Conservation (phyloP, 192 early-diverging fungal species). For the Spizellomyces sp. region DNA sequence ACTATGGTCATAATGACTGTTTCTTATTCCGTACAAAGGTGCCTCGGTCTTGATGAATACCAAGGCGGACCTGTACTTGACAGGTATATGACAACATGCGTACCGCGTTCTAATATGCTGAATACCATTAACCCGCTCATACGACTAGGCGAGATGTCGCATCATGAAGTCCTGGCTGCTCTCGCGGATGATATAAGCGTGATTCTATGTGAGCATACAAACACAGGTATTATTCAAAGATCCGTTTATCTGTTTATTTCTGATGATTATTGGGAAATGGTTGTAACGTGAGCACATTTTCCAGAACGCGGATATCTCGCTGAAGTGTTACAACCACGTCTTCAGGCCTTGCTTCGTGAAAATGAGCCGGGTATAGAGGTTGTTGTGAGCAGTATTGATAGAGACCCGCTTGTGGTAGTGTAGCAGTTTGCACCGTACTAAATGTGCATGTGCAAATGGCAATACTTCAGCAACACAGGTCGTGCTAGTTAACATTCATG, state of each 20-base stretch:
- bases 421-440: neutral
- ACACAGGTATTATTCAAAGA: constrained; percentile 50
- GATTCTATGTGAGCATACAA: constrained; percentile 89
- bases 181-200: constrained; percentile 63
- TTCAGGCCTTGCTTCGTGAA: constrained; percentile 57
- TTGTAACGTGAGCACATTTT: neutral
- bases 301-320: constrained; percentile 80
- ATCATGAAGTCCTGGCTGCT: constrained; percentile 91
- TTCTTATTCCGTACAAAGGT: constrained; percentile 41
- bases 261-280: neutral
- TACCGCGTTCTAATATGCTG: too few species aligned
- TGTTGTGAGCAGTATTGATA: constrained; percentile 70
- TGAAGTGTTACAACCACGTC: constrained; percentile 60
- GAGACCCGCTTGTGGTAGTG: constrained; percentile 70
- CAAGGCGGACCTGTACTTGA: constrained; percentile 80
- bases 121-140: too few species aligned
- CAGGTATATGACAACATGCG: constrained; percentile 44
- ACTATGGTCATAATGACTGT: neutral
- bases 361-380: constrained; percentile 56
- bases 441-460: too few species aligned
- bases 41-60: constrained; percentile 60
- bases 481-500: too few species aligned
- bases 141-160: constrained; percentile 80
- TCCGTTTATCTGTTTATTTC: constrained; percentile 3
- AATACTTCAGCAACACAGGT: too few species aligned